Evolutionary conservation across 2,329 filamentous ascomycete species (phyloP), one percentile per base, ranked within the genome.

Genomic region (Cadophora gregata): DNA sequence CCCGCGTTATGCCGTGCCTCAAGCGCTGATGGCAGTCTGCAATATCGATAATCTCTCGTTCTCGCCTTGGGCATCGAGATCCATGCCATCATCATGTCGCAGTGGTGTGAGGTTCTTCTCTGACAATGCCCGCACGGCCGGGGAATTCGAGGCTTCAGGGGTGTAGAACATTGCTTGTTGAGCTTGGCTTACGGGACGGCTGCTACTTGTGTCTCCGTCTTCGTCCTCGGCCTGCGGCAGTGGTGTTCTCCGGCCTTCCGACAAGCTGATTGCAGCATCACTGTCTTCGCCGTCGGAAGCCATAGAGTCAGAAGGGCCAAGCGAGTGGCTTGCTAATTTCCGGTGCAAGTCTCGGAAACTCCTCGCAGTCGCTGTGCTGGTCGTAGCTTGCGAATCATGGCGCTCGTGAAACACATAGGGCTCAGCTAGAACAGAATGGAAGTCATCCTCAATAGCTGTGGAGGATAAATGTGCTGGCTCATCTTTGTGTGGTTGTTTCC

Each of bases 341-440:
- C 86, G 88, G 72, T 89, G 86, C 36, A 90, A 79, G 47, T 89
- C 86, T 47, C 85, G 83, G 74, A 90, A 89, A 72, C 88, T 91
- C 72, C 84, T 81, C 0, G 87, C 87, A 2, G 90, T 91, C 21
- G 88, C 86, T 12, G 89, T 90, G 77, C 88, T 91, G 16, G 84
- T 83, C 70, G 88, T 92, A 24, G 88, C 85, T 19, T 84, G 80
- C 1, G 90, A 92, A 50, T 82, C 86, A 36, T 88, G 84, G 21
- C 88, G 85, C n/a, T 75, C 74, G 45, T 75, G 76, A 25, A 76
- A 76, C 14, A 81, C 81, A 2, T 79, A 74, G 6, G 80, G 78
- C 24, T 81, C 80, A 7, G 81, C 81, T 1, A 84, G 75, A n/a
- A 83, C 79, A 6, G 85, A 85, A 53, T 82, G 81, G 65, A 84